Percentiles rank a stretch among this genome's conserved stretches.
These are phyloP conservation scores for Teratosphaeria viscida DNA, from an alignment of 2,329 filamentous ascomycete genomes.

Conservation along the genomic window DNA sequence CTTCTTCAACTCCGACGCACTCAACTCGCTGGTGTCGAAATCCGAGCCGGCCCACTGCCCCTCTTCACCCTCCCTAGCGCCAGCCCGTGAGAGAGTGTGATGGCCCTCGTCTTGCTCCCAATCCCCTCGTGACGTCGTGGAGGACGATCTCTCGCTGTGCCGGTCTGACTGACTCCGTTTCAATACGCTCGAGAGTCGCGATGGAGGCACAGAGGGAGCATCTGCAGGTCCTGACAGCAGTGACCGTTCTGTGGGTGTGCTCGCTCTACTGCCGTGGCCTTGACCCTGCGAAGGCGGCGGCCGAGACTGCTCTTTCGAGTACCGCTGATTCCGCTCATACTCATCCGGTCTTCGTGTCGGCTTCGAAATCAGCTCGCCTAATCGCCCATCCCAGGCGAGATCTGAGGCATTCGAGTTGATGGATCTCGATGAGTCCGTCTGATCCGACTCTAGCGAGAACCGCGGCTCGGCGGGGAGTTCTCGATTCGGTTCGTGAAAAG, in stretches of 20 bases:
- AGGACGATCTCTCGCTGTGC: slow-evolving; percentile 18
- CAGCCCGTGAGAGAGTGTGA: slow-evolving; percentile 14
- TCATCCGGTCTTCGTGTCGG: slow-evolving; percentile 4
- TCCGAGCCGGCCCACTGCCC: slow-evolving; percentile 31
- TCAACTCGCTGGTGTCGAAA: slow-evolving; percentile 29
- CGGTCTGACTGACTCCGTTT: slow-evolving; percentile 26
- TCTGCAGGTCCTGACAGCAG: slow-evolving; percentile 1
- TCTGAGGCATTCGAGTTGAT: slow-evolving; percentile 8
- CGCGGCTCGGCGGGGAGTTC: slow-evolving; percentile 9
- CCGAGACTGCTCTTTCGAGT: not conserved
- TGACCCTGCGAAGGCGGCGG: not conserved
- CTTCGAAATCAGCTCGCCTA: slow-evolving; percentile 7
- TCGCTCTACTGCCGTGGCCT: not conserved
- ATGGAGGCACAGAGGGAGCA: not conserved
- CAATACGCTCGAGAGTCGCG: slow-evolving; percentile 14
- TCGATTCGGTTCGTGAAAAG: slow-evolving; percentile 9
- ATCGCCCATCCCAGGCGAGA: slow-evolving; percentile 11
- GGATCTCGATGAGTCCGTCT: slow-evolving; percentile 1
- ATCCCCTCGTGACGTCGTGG: slow-evolving; percentile 3
- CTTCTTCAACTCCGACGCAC: slow-evolving; percentile 33
- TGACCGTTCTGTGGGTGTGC: not conserved
- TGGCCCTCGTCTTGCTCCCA: slow-evolving; percentile 12
- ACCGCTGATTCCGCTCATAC: slow-evolving; percentile 6
- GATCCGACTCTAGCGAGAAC: slow-evolving; percentile 7
- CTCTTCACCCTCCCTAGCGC: slow-evolving; percentile 2